These are phyloP conservation scores for Austroboletus niveus DNA, from an alignment of 1,284 basidiomycete genomes.

Conservation along the genomic window DNA sequence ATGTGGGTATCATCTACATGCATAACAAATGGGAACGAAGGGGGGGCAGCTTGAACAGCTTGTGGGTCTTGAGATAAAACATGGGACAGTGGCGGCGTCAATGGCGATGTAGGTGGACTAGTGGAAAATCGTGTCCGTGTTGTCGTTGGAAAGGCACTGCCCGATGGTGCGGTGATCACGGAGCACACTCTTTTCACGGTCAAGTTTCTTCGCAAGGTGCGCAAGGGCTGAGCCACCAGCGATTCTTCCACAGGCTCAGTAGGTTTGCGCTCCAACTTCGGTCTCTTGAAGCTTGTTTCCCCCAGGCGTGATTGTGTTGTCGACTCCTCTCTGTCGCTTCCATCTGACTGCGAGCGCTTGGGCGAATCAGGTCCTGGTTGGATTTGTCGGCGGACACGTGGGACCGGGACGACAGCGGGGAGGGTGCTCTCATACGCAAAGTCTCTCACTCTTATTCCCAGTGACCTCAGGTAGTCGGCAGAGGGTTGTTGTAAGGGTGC, in stretches of 20 bases:
- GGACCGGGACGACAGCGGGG: conserved; percentile 53
- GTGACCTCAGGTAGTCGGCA: conserved; percentile 36
- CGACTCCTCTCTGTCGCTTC: conserved; percentile 28
- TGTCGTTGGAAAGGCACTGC: conserved; percentile 3
- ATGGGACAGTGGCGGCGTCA: conserved; percentile 23
- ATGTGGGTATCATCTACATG: conserved; percentile 33
- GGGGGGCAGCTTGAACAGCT: conserved; percentile 44
- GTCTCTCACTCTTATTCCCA: conserved; percentile 68
- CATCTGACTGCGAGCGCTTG: conserved; percentile 37
- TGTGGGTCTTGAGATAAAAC: conserved; percentile 45
- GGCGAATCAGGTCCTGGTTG: conserved; percentile 40
- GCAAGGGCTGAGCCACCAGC: conserved; percentile 8
- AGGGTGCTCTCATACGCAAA: conserved; percentile 67
- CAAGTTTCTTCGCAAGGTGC: conserved; percentile 17
- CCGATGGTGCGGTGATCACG: conserved; percentile 8
- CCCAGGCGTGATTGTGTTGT: conserved; percentile 9
- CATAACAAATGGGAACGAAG: conserved; percentile 54
- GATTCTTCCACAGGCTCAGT: conserved; percentile 48
- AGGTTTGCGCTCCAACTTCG: conserved; percentile 40
- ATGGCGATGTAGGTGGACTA: conserved; percentile 25
- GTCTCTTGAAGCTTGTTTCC: conserved; percentile 24
- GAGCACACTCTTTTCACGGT: conserved; percentile 18
- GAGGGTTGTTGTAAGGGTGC: conserved; percentile 35
- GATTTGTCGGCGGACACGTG: conserved; percentile 41
- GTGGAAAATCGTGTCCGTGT: conserved; percentile 10